phyloP scores from a whole-genome alignment of 768 basidiomycete genomes.

The Podaxis sp. region DNA sequence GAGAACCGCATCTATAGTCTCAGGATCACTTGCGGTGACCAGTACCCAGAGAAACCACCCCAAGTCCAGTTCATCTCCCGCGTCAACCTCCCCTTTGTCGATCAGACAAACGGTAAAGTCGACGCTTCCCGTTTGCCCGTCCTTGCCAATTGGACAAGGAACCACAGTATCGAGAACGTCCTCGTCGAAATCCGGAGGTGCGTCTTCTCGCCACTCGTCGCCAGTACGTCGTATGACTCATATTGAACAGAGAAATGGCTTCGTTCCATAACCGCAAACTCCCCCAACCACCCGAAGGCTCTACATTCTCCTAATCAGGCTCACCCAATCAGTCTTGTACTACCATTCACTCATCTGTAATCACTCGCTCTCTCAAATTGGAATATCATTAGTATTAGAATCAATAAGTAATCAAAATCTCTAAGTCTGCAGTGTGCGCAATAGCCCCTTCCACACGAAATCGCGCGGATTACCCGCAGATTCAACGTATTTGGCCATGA shows the following conservation, averaged over 20 bases:
- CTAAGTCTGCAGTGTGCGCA: neutral
- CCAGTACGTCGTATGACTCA: neutral
- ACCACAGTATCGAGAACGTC: conserved; percentile 81
- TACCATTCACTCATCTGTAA: neutral
- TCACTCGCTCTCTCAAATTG: neutral
- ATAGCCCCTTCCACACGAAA: conserved; percentile 69
- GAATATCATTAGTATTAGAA: neutral
- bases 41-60: conserved; percentile 79
- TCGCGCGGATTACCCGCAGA: conserved; percentile 77
- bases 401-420: neutral
- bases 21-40: conserved; percentile 79
- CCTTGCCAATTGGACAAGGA: conserved; percentile 73
- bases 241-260: conserved; percentile 82
- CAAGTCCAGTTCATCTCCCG: conserved; percentile 81
- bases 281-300: conserved; percentile 92
- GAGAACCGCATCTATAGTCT: conserved; percentile 99
- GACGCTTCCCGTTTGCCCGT: conserved; percentile 71
- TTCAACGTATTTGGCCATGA: conserved; percentile 77
- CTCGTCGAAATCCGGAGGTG: conserved; percentile 93
- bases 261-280: conserved; percentile 89
- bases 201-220: conserved; percentile 26
- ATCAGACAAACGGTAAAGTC: conserved; percentile 71
- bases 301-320: conserved; percentile 47
- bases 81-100: conserved; percentile 94
- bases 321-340: neutral